A percentile compares a stretch with the other conserved stretches of the same genome.
These are phyloP conservation scores for Pholiota conissans DNA, from an alignment of 768 basidiomycete genomes.

Conservation along the genomic window DNA sequence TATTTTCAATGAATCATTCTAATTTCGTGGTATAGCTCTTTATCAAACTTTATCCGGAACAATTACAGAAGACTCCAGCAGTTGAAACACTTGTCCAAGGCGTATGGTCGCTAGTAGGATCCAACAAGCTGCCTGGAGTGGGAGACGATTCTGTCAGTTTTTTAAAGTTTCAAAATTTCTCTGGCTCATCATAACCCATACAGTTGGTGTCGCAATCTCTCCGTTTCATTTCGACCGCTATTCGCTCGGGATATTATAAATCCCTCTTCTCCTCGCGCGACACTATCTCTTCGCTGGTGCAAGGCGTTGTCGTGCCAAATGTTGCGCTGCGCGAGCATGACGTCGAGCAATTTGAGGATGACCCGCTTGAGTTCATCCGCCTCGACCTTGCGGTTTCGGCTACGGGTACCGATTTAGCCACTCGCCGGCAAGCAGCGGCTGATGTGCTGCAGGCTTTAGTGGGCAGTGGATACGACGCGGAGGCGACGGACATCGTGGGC, in stretches of 20 bases:
- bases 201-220: constrained; percentile 90
- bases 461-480: constrained; percentile 72
- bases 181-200: neutral
- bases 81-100: constrained; percentile 78
- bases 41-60: constrained; percentile 81
- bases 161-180: neutral
- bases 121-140: constrained; percentile 64
- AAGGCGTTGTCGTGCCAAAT: constrained; percentile 94
- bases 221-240: constrained; percentile 88
- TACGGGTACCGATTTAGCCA: constrained; percentile 69
- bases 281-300: constrained; percentile 79
- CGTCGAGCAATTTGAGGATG: constrained; percentile 95
- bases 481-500: constrained; percentile 86
- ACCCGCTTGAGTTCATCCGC: constrained; percentile 92
- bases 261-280: constrained; percentile 78
- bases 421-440: constrained; percentile 88
- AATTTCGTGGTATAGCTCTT: constrained; percentile 51
- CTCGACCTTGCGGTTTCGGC: constrained; percentile 75
- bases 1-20: neutral
- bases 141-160: constrained; percentile 70
- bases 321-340: constrained; percentile 86
- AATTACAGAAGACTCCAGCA: constrained; percentile 60
- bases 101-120: constrained; percentile 88
- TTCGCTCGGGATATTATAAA: constrained; percentile 84
- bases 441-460: constrained; percentile 95